Evolutionary conservation across 306 rosid genomes (phyloP), one percentile per base, ranked within the genome.

Genomic region (Leucaena leucocephala): DNA sequence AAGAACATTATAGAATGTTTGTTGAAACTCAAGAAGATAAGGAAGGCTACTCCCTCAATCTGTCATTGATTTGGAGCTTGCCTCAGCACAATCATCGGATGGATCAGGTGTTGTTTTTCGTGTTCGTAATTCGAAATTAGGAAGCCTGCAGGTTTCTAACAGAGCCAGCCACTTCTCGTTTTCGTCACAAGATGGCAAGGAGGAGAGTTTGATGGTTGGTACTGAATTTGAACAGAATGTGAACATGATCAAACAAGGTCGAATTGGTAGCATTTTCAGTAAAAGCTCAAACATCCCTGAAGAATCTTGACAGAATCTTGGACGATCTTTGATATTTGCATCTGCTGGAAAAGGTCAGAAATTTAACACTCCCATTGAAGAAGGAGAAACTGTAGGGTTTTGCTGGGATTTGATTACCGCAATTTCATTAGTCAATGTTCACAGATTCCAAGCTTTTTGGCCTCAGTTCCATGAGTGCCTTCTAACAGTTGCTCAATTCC

Each of bases 321-420:
- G 99, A 15, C 86, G 96, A 16, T 87, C 94, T 45, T 72, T 93
- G 72, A 90, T 95, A 67, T 90, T 87, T 76, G 86, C 97, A 11
- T 91, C 99, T 13, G 99, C 99, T 8, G 98, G 99, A 64, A 93
- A 91, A 88, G 98, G 98, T 36, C 98, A 95, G 55, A 95, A 95
- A 81, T 93, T 93, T 45, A 93, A 93, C 87, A 93, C 97, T n/a
- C 85, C 94, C 1, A 75, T 89, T 64, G 99, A 95, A 77, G 98
- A 95, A 85, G 98, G 93, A 84, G 99, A 93, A 86, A 87, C 97
- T 2, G 89, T 95, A 54, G 96, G 86, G 34, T 93, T 93, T 54
- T 95, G 98, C 81, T 95, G 99, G 99, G 99, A 95, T 81, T 76
- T 95, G 80, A 84, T 95, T 59, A 80, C 85, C 54, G 85, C 91